A percentile compares a stretch with the other conserved stretches of the same genome.
phyloP scores from a whole-genome alignment of 2,329 filamentous ascomycete species.

The Colletotrichum orchidophilum region DNA sequence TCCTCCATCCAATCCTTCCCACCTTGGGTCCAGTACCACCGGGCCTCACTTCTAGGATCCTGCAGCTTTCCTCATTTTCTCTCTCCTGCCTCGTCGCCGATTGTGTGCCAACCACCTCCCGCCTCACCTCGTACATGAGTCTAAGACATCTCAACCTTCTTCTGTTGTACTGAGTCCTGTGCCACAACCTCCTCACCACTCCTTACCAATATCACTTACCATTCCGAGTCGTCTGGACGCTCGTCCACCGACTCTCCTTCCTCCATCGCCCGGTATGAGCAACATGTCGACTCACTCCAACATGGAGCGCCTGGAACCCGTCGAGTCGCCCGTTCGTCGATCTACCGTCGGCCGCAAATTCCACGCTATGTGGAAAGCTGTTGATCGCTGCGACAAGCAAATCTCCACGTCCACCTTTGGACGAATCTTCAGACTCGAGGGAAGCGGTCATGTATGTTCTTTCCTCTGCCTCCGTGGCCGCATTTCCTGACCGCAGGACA shows the following conservation, averaged over 20 bases:
- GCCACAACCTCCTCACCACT: slow-evolving; percentile 16
- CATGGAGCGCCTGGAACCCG: slow-evolving; percentile 32
- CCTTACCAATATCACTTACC: neutral
- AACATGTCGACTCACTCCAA: slow-evolving; percentile 32
- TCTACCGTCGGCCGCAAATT: slow-evolving; percentile 37
- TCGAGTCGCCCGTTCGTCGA: slow-evolving; percentile 11
- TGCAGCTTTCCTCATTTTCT: neutral
- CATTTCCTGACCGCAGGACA: slow-evolving; percentile 43
- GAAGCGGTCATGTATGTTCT: slow-evolving; percentile 71
- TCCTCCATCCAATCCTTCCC: neutral
- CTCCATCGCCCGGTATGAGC: slow-evolving; percentile 20
- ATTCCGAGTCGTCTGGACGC: slow-evolving; percentile 7
- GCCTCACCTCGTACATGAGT: slow-evolving; percentile 17
- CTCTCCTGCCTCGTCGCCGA: neutral
- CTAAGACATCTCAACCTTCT: slow-evolving; percentile 34
- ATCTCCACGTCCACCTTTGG: slow-evolving; percentile 60
- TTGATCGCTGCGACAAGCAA: slow-evolving; percentile 47
- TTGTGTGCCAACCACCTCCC: neutral
- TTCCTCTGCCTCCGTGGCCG: neutral
- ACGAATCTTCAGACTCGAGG: slow-evolving; percentile 71
- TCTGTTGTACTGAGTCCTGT: slow-evolving; percentile 24
- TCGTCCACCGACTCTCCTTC: slow-evolving; percentile 25
- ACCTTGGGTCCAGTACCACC: neutral
- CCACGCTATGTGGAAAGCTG: slow-evolving; percentile 46
- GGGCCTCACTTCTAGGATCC: neutral